Evolutionary conservation across 345 rosid genomes (phyloP).

Genomic region (Syzygium grande): DNA sequence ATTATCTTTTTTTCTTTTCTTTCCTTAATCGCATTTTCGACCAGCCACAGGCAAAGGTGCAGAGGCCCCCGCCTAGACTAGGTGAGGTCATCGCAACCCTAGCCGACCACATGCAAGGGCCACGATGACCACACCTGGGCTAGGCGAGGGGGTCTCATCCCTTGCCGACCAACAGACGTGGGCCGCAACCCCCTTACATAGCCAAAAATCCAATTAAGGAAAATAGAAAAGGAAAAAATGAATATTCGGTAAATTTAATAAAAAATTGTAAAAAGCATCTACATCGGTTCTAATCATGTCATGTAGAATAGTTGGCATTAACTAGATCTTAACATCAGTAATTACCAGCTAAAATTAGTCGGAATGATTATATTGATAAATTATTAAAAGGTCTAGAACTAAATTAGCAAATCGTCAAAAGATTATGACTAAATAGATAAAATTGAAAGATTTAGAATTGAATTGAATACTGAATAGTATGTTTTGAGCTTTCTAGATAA

Average conservation of each 20-base stretch:
- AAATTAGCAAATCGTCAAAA: background rate
- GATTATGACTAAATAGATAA: background rate
- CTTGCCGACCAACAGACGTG: background rate
- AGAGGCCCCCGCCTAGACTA: no score
- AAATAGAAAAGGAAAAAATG: background rate
- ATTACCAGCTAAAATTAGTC: background rate
- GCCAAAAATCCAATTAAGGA: background rate
- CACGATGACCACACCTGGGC: no score
- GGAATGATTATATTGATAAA: background rate
- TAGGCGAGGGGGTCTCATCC: no score
- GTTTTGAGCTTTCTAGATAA: background rate
- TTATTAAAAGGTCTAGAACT: background rate
- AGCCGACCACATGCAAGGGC: no score
- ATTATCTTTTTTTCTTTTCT: no score
- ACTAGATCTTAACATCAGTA: accelerated
- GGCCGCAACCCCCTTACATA: background rate
- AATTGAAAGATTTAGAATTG: background rate
- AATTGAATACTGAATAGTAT: accelerated
- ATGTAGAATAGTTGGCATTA: no score
- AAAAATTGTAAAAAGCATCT: background rate
- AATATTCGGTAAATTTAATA: background rate
- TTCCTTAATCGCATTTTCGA: no score
- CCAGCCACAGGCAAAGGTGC: no score
- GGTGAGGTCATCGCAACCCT: no score
- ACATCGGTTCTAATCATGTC: no score